These are phyloP conservation scores for Acer saccharum DNA, from an alignment of 345 rosid species.

Conservation along the genomic window DNA sequence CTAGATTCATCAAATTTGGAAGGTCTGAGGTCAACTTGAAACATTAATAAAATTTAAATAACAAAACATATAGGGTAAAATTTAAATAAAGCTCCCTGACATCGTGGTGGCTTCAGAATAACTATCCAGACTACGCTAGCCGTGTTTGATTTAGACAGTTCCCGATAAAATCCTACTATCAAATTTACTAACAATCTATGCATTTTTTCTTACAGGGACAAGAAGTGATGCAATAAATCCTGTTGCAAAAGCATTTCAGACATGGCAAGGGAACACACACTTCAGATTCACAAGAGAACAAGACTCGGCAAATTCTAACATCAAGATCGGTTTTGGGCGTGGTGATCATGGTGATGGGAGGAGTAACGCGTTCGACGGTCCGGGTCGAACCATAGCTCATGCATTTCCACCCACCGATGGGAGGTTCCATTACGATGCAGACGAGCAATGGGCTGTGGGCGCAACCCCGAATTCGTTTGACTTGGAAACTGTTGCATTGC, in stretches of 20 bases:
- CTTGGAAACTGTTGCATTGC: slow-evolving; percentile 12
- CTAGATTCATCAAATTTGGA: too few species aligned
- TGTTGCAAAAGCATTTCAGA: not conserved
- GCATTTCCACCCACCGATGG: slow-evolving; percentile 7
- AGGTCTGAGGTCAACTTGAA: too few species aligned
- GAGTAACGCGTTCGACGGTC: slow-evolving; percentile 7
- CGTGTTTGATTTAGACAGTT: too few species aligned
- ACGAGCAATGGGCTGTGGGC: slow-evolving; percentile 12
- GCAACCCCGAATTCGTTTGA: not conserved
- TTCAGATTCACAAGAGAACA: not conserved
- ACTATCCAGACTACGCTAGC: too few species aligned
- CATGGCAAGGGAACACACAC: not conserved
- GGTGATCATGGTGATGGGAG: slow-evolving; percentile 17
- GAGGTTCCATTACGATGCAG: slow-evolving; percentile 14
- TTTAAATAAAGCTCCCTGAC: too few species aligned
- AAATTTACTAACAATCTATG: too few species aligned
- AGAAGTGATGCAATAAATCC: not conserved
- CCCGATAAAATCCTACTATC: too few species aligned
- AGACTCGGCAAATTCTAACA: not conserved
- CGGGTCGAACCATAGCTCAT: slow-evolving; percentile 2
- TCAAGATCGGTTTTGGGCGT: not conserved
- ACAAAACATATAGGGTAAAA: too few species aligned
- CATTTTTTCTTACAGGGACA: not conserved
- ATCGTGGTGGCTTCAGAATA: too few species aligned
- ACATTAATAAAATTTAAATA: too few species aligned